A percentile compares a stretch with the other conserved stretches of the same genome.
These are phyloP conservation scores for Emmonsia crescens DNA, from an alignment of 2,329 filamentous ascomycete genomes.

Conservation along the genomic window DNA sequence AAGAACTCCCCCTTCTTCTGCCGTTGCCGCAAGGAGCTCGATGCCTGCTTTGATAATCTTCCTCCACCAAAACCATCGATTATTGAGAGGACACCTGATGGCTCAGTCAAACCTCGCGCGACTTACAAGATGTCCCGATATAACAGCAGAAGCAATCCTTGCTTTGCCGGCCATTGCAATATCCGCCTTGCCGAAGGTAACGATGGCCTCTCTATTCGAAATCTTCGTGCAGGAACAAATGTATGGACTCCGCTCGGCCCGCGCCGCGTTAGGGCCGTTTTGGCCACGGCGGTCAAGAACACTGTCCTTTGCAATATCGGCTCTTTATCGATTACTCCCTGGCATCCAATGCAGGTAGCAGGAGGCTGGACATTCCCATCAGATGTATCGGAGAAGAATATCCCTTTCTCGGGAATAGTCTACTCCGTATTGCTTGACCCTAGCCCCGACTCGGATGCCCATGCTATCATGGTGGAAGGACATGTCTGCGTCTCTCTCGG, in stretches of 20 bases:
- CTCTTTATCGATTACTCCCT: conserved; percentile 45
- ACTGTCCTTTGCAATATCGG: conserved; percentile 39
- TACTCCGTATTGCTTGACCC: conserved; percentile 49
- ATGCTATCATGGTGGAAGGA: conserved; percentile 37
- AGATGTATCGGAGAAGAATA: conserved; percentile 21
- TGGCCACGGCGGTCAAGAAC: conserved; percentile 39
- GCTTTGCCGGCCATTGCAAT: conserved; percentile 43
- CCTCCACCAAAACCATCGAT: conserved; percentile 17
- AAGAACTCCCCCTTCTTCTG: conserved; percentile 42
- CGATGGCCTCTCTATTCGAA: conserved; percentile 29
- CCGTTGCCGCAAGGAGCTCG: conserved; percentile 40
- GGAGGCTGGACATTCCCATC: conserved; percentile 42
- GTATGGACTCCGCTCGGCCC: conserved; percentile 43
- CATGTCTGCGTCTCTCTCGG: conserved; percentile 49
- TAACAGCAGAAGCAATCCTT: conserved; percentile 35
- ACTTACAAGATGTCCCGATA: conserved; percentile 36
- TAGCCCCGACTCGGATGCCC: conserved; percentile 34
- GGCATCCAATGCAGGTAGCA: conserved; percentile 44
- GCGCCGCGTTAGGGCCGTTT: conserved; percentile 40
- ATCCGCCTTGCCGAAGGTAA: conserved; percentile 38
- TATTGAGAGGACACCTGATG: neutral
- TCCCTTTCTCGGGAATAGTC: conserved; percentile 41
- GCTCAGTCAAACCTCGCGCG: neutral
- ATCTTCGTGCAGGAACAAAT: conserved; percentile 36
- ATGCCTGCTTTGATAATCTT: conserved; percentile 32